Evolutionary conservation across 805 yeast genomes (phyloP).

Genomic region (Komagataella phaffii): DNA sequence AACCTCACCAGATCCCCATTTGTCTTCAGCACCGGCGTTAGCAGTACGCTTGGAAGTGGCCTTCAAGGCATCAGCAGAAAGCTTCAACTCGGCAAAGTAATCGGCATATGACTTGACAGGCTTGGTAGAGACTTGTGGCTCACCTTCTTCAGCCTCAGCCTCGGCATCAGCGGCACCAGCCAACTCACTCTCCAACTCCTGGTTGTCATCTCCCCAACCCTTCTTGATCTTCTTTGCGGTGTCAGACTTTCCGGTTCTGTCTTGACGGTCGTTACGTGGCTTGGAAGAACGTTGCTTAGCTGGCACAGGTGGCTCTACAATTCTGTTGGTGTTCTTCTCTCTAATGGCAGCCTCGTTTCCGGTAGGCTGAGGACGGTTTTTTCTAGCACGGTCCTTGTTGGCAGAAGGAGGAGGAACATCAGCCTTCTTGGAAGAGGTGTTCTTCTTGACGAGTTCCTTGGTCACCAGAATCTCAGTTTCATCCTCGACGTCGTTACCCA

Average conservation of each 20-base stretch:
- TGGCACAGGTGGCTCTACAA: conserved; percentile 40
- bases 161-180: conserved; percentile 33
- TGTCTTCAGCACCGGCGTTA: conserved; percentile 45
- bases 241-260: conserved; percentile 75
- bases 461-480: conserved; percentile 44
- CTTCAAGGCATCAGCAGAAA: conserved; percentile 26
- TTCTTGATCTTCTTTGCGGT: conserved; percentile 70
- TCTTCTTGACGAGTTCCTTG: conserved; percentile 70
- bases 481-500: conserved; percentile 86
- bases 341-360: conserved; percentile 86
- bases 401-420: conserved; percentile 76
- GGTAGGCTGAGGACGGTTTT: conserved; percentile 52
- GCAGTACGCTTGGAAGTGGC: conserved; percentile 28
- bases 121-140: conserved; percentile 24
- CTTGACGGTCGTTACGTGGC: conserved; percentile 69
- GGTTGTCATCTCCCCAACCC: conserved; percentile 80
- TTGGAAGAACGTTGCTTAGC: conserved; percentile 33
- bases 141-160: conserved; percentile 26
- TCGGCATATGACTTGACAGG: conserved; percentile 67
- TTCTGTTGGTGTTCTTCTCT: conserved; percentile 60
- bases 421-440: conserved; percentile 75
- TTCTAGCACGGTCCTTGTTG: conserved; percentile 67
- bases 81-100: conserved; percentile 60
- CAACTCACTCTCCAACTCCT: conserved; percentile 54
- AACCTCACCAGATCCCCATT: conserved; percentile 41